Conservation (phyloP, 768 basidiomycete genomes). For the Boletus sensibilis region DNA sequence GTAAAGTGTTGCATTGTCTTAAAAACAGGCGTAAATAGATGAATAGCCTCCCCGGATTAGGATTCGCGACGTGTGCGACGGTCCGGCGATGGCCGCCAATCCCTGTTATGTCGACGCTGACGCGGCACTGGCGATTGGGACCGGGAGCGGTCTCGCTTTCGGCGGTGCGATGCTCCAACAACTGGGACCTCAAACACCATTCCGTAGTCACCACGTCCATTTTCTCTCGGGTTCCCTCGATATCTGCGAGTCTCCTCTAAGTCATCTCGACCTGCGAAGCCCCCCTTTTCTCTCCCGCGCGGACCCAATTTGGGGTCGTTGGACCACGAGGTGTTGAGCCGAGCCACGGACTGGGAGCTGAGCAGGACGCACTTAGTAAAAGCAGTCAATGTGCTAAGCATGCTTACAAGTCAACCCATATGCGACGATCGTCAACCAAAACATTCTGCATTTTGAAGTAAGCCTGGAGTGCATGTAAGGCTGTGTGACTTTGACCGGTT, state of each 20-base stretch:
- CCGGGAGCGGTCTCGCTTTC: conserved; percentile 43
- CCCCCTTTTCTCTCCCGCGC: conserved; percentile 34
- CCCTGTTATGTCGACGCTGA: conserved; percentile 29
- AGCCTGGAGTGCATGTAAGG: conserved; percentile 49
- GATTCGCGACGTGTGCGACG: conserved; percentile 25
- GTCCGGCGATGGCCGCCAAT: conserved; percentile 37
- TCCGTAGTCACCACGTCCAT: conserved; percentile 48
- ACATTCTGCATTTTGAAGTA: conserved; percentile 99
- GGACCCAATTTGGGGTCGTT: conserved; percentile 65
- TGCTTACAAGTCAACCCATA: conserved; percentile 98
- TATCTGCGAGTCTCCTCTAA: conserved; percentile 73
- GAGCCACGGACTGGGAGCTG: conserved; percentile 93
- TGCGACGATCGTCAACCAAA: conserved; percentile 92
- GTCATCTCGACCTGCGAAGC: conserved; percentile 73
- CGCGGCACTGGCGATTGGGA: conserved; percentile 25
- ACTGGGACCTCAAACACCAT: conserved; percentile 85
- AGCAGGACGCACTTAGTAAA: conserved; percentile 19
- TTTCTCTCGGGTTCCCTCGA: conserved; percentile 37
- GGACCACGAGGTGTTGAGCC: conserved; percentile 78
- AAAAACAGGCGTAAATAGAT: conserved; percentile 28
- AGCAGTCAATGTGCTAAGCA: conserved; percentile 3
- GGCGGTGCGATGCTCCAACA: conserved; percentile 34
- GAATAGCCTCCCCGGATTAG: conserved; percentile 4
- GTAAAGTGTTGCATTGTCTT: conserved; percentile 1
- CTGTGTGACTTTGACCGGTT: background rate